phyloP scores from a whole-genome alignment of 371 early-diverging fungal species.

The Mucor plumbeus region DNA sequence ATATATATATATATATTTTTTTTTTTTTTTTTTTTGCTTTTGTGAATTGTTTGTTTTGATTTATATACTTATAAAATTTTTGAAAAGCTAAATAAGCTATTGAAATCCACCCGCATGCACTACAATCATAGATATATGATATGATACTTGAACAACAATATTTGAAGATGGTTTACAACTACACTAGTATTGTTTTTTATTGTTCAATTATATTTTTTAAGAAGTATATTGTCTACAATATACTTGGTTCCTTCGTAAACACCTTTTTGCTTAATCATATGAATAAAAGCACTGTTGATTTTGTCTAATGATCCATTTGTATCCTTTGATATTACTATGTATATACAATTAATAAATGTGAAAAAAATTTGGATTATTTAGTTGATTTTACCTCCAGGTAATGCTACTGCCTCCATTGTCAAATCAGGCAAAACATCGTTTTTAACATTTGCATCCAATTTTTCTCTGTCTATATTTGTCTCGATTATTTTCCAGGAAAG shows the following conservation, averaged over 20 bases:
- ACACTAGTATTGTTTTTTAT: no score
- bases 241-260: slow-evolving; percentile 15
- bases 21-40: no score
- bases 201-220: no score
- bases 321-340: slow-evolving; percentile 11
- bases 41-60: no score
- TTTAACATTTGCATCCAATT: slow-evolving; percentile 18
- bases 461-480: not conserved
- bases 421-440: slow-evolving; percentile 11
- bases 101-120: no score
- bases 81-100: no score
- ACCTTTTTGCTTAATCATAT: slow-evolving; percentile 7
- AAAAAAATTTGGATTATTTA: no score
- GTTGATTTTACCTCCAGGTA: slow-evolving; percentile 2
- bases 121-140: no score
- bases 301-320: not conserved
- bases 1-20: no score
- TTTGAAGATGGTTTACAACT: no score
- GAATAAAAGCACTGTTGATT: slow-evolving; percentile 9
- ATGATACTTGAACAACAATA: no score
- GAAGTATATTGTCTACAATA: slow-evolving; percentile 8
- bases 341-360: not conserved
- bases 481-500: slow-evolving; percentile 30
- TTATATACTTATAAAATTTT: no score
- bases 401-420: slow-evolving; percentile 8